phyloP scores from a whole-genome alignment of 2,329 filamentous ascomycete genomes.

The Phialemonium atrogriseum region DNA sequence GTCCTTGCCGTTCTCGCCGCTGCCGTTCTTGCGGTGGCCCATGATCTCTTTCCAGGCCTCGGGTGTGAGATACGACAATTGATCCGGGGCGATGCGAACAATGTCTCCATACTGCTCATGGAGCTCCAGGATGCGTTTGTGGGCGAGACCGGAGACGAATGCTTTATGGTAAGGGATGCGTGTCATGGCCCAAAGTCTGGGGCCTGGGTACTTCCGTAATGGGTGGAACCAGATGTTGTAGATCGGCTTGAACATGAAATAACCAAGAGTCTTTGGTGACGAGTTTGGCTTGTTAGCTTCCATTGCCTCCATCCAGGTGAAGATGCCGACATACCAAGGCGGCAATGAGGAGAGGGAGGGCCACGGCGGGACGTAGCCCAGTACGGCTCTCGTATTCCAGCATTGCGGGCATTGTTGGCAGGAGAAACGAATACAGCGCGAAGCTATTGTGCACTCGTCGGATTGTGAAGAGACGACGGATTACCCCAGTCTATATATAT shows the following conservation, averaged over 20 bases:
- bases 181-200: constrained; percentile 6
- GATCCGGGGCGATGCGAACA: constrained; percentile 10
- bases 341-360: no score
- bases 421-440: no score
- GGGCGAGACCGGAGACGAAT: constrained; percentile 3
- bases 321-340: no score
- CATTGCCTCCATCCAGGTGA: no score
- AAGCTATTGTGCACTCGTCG: no score
- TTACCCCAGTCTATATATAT: no score
- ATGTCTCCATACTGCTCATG: constrained; percentile 11
- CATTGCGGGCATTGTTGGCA: no score
- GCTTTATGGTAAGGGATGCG: constrained; percentile 8
- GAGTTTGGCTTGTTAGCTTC: no score
- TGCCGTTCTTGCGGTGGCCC: constrained; percentile 10
- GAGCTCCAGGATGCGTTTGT: constrained; percentile 3
- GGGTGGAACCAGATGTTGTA: constrained; percentile 12
- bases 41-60: constrained; percentile 10
- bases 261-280: no score
- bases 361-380: no score
- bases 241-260: neutral
- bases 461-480: no score
- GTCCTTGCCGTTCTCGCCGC: constrained; percentile 11
- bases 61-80: constrained; percentile 9
- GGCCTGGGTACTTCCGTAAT: constrained; percentile 8
- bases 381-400: no score